phyloP scores from a whole-genome alignment of 768 basidiomycete species.

The Serendipita sp. region DNA sequence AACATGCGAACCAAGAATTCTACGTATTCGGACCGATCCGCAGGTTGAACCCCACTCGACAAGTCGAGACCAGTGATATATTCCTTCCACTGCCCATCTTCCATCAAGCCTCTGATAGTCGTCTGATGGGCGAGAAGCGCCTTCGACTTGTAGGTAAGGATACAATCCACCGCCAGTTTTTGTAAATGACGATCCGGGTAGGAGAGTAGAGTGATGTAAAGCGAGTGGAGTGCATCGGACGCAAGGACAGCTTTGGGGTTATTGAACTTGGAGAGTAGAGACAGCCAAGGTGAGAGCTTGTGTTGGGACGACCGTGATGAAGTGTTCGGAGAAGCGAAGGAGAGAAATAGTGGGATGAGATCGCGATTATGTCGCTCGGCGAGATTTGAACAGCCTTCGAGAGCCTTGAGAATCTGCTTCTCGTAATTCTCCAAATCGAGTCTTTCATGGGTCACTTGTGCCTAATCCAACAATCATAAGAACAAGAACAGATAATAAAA shows the following conservation, averaged over 20 bases:
- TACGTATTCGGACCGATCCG: conserved; percentile 49
- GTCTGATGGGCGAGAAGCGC: conserved; percentile 39
- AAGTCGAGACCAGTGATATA: conserved; percentile 60
- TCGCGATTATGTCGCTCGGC: conserved; percentile 79
- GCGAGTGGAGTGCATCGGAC: conserved; percentile 40
- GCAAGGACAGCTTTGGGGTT: conserved; percentile 83
- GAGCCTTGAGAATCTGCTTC: conserved; percentile 52
- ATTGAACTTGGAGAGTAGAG: conserved; percentile 71
- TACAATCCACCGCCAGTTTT: conserved; percentile 52
- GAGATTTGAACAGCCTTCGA: conserved; percentile 51
- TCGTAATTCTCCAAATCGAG: conserved; percentile 69
- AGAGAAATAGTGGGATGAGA: conserved; percentile 73
- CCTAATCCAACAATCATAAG: conserved; percentile 12
- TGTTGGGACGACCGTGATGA: conserved; percentile 23
- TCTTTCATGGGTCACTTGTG: conserved; percentile 27
- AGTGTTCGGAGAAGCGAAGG: conserved; percentile 14
- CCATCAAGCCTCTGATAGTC: conserved; percentile 53
- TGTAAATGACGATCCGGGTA: conserved; percentile 75
- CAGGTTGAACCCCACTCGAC: conserved; percentile 31
- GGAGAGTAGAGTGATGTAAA: conserved; percentile 64
- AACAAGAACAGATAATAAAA: not conserved
- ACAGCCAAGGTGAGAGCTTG: conserved; percentile 61
- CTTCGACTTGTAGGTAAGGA: conserved; percentile 61
- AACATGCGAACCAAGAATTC: conserved; percentile 57
- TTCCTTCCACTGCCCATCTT: conserved; percentile 82